These are phyloP conservation scores for Candida ovalis DNA, from an alignment of 805 yeast species.

Conservation along the genomic window DNA sequence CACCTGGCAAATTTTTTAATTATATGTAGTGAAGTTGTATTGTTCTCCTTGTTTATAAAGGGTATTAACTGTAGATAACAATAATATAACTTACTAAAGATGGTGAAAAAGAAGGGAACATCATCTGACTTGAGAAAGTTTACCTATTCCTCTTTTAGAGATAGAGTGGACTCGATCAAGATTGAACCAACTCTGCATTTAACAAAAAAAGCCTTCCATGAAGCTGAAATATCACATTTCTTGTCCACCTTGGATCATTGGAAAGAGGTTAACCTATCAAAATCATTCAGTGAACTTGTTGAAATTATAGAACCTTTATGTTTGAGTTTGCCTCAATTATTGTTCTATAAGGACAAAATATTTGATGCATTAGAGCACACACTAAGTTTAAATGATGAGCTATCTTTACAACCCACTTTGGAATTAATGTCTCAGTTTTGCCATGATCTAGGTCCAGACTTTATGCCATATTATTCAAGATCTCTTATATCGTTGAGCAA, in stretches of 20 bases:
- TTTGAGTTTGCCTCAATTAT: constrained; percentile 75
- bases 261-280: constrained; percentile 81
- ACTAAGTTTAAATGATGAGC: constrained; percentile 55
- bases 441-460: constrained; percentile 91
- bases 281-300: constrained; percentile 60
- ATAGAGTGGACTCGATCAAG: constrained; percentile 75
- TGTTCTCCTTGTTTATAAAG: background rate
- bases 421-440: constrained; percentile 82
- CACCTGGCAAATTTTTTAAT: background rate
- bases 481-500: constrained; percentile 49
- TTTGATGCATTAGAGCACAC: constrained; percentile 38
- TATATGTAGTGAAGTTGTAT: background rate
- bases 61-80: background rate
- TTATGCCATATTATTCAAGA: constrained; percentile 57
- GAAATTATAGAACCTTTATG: constrained; percentile 49
- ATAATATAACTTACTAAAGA: constrained; percentile 2
- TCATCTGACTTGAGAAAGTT: constrained; percentile 56
- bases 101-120: constrained; percentile 38
- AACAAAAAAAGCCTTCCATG: constrained; percentile 58
- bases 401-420: constrained; percentile 74
- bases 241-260: constrained; percentile 77
- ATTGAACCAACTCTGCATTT: constrained; percentile 66
- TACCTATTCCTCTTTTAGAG: constrained; percentile 73
- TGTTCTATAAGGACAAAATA: constrained; percentile 65
- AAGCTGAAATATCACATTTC: constrained; percentile 75